phyloP scores from a whole-genome alignment of 495 filamentous ascomycete species.

The Podospora pseudopauciseta region DNA sequence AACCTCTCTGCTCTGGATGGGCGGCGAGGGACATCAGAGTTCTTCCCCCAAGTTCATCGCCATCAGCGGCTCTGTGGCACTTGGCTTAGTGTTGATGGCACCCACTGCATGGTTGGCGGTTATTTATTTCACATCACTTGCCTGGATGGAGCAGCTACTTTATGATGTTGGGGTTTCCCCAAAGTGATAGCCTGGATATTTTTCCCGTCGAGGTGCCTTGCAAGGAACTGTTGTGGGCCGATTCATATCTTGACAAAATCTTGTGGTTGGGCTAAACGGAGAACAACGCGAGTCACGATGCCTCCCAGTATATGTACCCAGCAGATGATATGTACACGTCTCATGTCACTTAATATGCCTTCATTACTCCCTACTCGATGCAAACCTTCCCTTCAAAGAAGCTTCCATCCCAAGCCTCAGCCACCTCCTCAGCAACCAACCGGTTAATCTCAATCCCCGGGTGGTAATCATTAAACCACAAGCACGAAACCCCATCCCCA shows the following conservation, averaged over 20 bases:
- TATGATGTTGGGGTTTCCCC: not conserved
- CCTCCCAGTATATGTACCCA: too few species aligned
- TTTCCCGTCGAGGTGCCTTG: not conserved
- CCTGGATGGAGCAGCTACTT: not conserved
- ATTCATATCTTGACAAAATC: not conserved
- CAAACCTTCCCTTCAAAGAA: conserved; percentile 23
- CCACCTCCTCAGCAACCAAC: conserved; percentile 40
- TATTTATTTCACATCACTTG: not conserved
- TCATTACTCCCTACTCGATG: too few species aligned
- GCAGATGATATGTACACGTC: too few species aligned
- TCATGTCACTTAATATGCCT: too few species aligned
- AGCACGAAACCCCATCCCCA: conserved; percentile 39
- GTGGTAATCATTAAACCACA: conserved; percentile 49
- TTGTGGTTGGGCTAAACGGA: not conserved
- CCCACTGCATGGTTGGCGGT: too few species aligned
- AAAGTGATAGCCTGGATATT: not conserved
- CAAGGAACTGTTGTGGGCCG: not conserved
- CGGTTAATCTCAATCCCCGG: conserved; percentile 40
- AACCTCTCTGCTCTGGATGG: not conserved
- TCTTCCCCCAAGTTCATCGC: not conserved
- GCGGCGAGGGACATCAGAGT: not conserved
- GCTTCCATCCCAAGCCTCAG: conserved; percentile 34
- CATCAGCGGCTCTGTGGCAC: not conserved
- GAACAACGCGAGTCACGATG: too few species aligned
- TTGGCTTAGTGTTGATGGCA: too few species aligned